Evolutionary conservation across 345 rosid genomes (phyloP).

Genomic region (Rhizophora apiculata): DNA sequence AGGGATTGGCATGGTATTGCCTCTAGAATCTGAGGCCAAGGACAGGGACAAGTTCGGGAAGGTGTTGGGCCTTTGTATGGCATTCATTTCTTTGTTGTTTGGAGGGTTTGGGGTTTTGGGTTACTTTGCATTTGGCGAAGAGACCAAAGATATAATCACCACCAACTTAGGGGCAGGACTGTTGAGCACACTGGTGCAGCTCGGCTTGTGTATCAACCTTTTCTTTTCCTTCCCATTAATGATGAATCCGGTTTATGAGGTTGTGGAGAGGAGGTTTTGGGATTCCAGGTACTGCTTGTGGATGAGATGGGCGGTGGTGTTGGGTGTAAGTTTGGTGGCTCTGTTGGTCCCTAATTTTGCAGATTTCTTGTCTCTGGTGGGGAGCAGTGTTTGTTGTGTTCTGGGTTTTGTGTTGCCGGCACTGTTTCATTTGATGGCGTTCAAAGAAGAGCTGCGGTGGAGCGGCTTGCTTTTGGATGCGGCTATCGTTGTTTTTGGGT

Average conservation of each 20-base stretch:
- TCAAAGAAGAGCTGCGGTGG: conserved; percentile 46
- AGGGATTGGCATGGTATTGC: conserved; percentile 72
- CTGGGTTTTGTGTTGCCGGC: conserved; percentile 70
- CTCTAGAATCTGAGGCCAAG: conserved; percentile 58
- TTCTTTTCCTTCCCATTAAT: conserved; percentile 68
- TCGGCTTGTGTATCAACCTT: conserved; percentile 60
- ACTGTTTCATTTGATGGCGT: conserved; percentile 52
- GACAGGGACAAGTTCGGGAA: conserved; percentile 55
- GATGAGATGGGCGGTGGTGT: conserved; percentile 62
- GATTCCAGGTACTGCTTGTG: conserved; percentile 46
- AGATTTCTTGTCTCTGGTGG: conserved; percentile 72
- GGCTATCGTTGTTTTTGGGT: conserved; percentile 42
- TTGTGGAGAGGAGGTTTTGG: conserved; percentile 55
- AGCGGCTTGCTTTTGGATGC: conserved; percentile 35
- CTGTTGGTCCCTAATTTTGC: conserved; percentile 69
- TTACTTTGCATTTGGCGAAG: conserved; percentile 72
- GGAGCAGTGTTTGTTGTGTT: conserved; percentile 63
- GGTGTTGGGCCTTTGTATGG: conserved; percentile 52
- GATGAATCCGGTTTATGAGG: conserved; percentile 86
- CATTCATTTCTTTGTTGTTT: conserved; percentile 48
- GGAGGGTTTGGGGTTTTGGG: conserved; percentile 60
- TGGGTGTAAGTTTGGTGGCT: conserved; percentile 57
- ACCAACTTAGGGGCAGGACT: conserved; percentile 62
- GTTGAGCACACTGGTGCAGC: conserved; percentile 52
- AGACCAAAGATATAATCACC: conserved; percentile 65